Conservation (phyloP, 345 rosid species). For the Eucalyptus sideroxylon region DNA sequence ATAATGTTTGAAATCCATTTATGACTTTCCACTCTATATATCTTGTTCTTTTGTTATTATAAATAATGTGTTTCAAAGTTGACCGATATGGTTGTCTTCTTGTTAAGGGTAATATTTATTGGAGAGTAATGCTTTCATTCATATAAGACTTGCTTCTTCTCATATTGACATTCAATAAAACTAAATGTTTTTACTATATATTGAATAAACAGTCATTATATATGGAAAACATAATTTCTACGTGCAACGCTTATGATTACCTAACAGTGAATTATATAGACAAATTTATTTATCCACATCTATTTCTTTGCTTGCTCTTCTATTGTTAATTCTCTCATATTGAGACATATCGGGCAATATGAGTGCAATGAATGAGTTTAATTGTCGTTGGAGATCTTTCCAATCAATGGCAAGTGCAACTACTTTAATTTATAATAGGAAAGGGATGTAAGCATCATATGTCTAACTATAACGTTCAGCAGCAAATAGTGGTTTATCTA, state of each 20-base stretch:
- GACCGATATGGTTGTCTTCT: not conserved
- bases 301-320: not conserved
- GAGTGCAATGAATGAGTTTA: too few relatives aligned
- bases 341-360: too few relatives aligned
- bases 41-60: not conserved
- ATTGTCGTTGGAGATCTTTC: too few relatives aligned
- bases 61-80: not conserved
- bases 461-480: accelerated
- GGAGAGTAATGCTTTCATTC: accelerated
- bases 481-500: too few relatives aligned
- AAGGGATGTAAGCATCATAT: too few relatives aligned
- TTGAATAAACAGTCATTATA: too few relatives aligned
- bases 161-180: not conserved
- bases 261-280: not conserved
- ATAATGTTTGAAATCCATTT: not conserved
- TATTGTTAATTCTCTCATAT: too few relatives aligned
- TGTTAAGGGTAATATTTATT: not conserved
- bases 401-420: too few relatives aligned
- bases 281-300: not conserved
- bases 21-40: not conserved
- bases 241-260: accelerated
- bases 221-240: too few relatives aligned
- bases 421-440: too few relatives aligned
- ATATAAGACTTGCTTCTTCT: not conserved
- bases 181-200: too few relatives aligned